Conservation (phyloP, 257 asterid species). For the Echites panduratus region DNA sequence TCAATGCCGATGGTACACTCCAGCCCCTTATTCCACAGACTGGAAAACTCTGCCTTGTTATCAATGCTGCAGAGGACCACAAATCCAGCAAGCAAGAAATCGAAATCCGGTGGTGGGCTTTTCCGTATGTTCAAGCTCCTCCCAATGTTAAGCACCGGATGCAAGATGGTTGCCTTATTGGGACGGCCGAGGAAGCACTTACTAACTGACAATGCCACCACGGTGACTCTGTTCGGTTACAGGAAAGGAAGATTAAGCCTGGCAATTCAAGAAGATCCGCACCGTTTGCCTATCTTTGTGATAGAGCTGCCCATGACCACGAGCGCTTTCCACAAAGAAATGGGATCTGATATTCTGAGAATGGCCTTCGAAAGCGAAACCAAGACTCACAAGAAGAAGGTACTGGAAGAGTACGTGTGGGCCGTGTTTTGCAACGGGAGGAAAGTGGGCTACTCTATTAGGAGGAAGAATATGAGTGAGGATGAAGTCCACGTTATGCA, state of each 20-base stretch:
- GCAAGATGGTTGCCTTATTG: conserved; percentile 78
- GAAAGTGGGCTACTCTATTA: conserved; percentile 62
- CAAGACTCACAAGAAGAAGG: conserved; percentile 52
- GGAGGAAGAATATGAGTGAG: conserved; percentile 64
- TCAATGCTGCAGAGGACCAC: conserved; percentile 45
- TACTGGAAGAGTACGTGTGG: conserved; percentile 91
- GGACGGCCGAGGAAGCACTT: conserved; percentile 62
- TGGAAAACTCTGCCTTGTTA: conserved; percentile 50
- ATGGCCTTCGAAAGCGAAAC: conserved; percentile 77
- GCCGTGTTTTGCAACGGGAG: conserved; percentile 79
- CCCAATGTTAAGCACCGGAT: conserved; percentile 87
- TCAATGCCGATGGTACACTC: conserved; percentile 41
- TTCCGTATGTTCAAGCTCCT: conserved; percentile 82
- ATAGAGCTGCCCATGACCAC: conserved; percentile 84
- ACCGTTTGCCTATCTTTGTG: conserved; percentile 62
- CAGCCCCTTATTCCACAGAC: conserved; percentile 34
- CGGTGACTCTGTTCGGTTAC: conserved; percentile 75
- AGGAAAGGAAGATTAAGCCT: conserved; percentile 57
- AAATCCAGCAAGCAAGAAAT: conserved; percentile 26
- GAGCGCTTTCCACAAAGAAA: conserved; percentile 57
- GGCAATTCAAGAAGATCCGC: conserved; percentile 88
- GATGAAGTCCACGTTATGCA: conserved; percentile 75
- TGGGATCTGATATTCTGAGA: conserved; percentile 69
- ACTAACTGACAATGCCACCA: conserved; percentile 65
- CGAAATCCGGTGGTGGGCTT: conserved; percentile 52